Evolutionary conservation across 2,329 filamentous ascomycete genomes (phyloP).

Genomic region (Aspergillus piperis): DNA sequence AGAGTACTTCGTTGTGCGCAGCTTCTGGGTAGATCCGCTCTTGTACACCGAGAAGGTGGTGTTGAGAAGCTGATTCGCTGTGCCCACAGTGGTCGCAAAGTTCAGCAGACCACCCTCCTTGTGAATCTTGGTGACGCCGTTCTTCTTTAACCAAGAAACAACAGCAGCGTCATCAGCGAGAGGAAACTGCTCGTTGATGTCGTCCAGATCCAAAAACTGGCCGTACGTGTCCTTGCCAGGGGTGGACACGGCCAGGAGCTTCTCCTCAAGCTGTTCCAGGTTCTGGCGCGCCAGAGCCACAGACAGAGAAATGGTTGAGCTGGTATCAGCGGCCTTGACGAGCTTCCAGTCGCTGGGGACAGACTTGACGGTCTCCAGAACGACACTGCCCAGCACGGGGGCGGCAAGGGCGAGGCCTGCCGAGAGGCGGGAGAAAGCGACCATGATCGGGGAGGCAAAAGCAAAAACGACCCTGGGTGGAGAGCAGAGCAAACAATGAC

Average conservation of each 20-base stretch:
- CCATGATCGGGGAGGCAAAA: neutral
- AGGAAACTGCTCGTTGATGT: constrained; percentile 48
- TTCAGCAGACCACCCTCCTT: constrained; percentile 47
- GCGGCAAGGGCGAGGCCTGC: neutral
- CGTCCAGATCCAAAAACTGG: constrained; percentile 48
- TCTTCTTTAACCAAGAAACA: constrained; percentile 46
- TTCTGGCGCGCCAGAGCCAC: constrained; percentile 29
- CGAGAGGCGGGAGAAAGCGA: constrained; percentile 1
- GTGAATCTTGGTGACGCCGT: constrained; percentile 40
- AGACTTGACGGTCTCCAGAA: neutral
- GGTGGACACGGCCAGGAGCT: constrained; percentile 47
- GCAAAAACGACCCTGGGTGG: neutral
- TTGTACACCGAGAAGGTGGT: constrained; percentile 52
- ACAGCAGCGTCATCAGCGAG: constrained; percentile 41
- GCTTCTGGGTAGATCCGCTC: constrained; percentile 25
- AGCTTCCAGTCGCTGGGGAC: constrained; percentile 5
- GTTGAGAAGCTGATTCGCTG: constrained; percentile 51
- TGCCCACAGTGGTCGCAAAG: constrained; percentile 44
- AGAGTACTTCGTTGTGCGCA: constrained; percentile 10
- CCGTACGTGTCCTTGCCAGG: constrained; percentile 53
- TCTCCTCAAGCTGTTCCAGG: constrained; percentile 42
- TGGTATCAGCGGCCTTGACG: constrained; percentile 12
- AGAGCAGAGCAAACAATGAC: neutral
- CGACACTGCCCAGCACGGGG: neutral
- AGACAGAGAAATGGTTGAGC: constrained; percentile 22